Conservation (phyloP, 78 protist genomes). For the Dictyostelium discoideum region DNA sequence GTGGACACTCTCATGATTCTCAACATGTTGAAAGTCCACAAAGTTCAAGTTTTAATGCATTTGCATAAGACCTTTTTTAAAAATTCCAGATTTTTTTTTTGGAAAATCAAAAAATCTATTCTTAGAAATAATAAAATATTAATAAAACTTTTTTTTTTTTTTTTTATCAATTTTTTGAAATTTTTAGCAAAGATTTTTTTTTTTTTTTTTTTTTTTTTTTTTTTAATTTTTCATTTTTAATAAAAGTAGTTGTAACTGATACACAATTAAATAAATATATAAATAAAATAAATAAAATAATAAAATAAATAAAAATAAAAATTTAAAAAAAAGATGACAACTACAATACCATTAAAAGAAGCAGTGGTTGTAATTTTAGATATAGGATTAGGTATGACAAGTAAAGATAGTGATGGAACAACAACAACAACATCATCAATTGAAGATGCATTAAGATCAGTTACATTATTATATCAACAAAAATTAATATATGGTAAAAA, state of each 20-base stretch:
- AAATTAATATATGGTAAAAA: conserved; percentile 72
- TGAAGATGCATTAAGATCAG: conserved; percentile 78
- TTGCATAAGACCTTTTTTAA: background rate
- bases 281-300: background rate
- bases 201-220: too few species aligned
- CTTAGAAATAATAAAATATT: background rate
- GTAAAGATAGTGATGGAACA: background rate
- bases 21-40: background rate
- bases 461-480: conserved; percentile 76
- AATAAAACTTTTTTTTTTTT: background rate
- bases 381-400: conserved; percentile 78
- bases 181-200: background rate
- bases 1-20: background rate
- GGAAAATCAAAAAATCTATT: background rate
- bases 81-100: too few species aligned
- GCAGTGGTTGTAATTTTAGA: conserved; percentile 82
- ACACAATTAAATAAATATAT: too few species aligned
- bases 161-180: background rate
- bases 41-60: background rate
- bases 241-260: too few species aligned
- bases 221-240: too few species aligned
- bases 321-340: background rate
- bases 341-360: conserved; percentile 67
- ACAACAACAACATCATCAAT: conserved; percentile 45
- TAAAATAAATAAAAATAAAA: background rate